A percentile compares a stretch with the other conserved stretches of the same genome.
phyloP scores from a whole-genome alignment of 495 filamentous ascomycete species.

The Xylaria sp. region DNA sequence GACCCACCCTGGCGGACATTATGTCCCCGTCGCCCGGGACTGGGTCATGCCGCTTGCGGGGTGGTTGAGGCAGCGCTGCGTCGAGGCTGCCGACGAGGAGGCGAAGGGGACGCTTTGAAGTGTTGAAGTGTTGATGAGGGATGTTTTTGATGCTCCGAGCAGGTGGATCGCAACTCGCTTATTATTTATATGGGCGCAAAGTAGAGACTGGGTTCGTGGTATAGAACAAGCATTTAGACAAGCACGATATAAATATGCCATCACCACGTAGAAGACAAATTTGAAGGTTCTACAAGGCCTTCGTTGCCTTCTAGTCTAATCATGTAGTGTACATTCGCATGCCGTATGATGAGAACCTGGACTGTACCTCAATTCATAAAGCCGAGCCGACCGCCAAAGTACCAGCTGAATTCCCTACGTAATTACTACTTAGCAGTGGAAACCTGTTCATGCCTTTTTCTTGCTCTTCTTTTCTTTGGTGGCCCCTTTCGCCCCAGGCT shows the following conservation, averaged over 20 bases:
- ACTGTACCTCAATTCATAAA: constrained; percentile 29
- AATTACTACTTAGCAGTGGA: constrained; percentile 22
- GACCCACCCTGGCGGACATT: constrained; percentile 92
- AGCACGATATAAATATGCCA: constrained; percentile 24
- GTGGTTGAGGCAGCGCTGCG: constrained; percentile 71
- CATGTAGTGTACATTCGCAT: constrained; percentile 42
- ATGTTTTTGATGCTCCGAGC: not conserved
- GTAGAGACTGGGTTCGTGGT: not conserved
- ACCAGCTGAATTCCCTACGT: constrained; percentile 23
- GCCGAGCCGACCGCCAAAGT: constrained; percentile 29
- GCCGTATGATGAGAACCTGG: constrained; percentile 35
- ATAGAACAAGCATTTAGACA: constrained; percentile 20
- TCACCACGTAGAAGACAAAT: constrained; percentile 29
- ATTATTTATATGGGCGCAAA: not conserved
- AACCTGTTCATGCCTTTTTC: constrained; percentile 38
- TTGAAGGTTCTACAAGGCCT: constrained; percentile 31
- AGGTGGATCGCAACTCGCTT: not conserved
- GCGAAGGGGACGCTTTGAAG: constrained; percentile 63
- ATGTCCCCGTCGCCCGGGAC: constrained; percentile 80
- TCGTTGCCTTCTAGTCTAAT: constrained; percentile 34
- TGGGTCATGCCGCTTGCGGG: constrained; percentile 76
- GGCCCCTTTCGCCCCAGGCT: constrained; percentile 60
- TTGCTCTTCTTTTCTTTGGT: constrained; percentile 46
- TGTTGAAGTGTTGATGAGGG: constrained; percentile 69
- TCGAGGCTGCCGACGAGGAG: constrained; percentile 56